Base-by-base conservation (phyloP, 495 filamentous ascomycete genomes). In the Annulohypoxylon nitens region DNA sequence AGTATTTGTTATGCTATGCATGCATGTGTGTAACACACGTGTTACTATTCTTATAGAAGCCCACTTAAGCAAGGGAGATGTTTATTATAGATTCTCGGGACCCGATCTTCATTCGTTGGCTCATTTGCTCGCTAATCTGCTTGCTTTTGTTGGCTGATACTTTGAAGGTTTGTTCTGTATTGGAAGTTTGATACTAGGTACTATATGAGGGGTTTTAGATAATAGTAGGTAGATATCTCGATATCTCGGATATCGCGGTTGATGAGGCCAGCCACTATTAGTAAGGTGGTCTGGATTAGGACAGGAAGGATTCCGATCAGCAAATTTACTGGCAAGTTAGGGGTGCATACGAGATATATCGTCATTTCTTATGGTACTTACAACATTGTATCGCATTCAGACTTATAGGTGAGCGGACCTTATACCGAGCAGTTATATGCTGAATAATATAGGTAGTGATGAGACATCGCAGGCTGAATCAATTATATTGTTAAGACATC, bases 41-140 rank as follows among this genome's bases (percentile, higher is more conserved):
- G 48, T 53, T 53, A 20, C 48, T 53, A 20, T 26, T 53, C 25
- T n/a, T 11, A 53, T 53, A 53, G 48, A 23, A 53, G 48, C 48
- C 48, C 48, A 53, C 48, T 20, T 53, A 53, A 7, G 48, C 25
- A 53, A 53, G 48, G 48, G 48, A 34, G 26, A 10, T 34, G 30
- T 55, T 55, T 34, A 16, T 26, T 30, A 30, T 11, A 53, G 20
- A 26, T 25, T 14, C 14, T 26, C 3, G 16, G 43, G 43, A 47
- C 4, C 14, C 4, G 4, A 45, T 45, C 11, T 14, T 23, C 8
- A 23, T 50, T 5, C 23, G 16, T 50, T 30, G 2, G 25, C 23
- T 53, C 1, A 20, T 9, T 53, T 23, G 48, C 10, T 53, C 23
- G 48, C 10, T 30, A 4, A 53, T 30, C 12, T 53, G 25, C 23